Percentiles rank a stretch among this genome's conserved stretches.
phyloP scores from a whole-genome alignment of 371 early-diverging fungal genomes.

The Pancytospora philotis region DNA sequence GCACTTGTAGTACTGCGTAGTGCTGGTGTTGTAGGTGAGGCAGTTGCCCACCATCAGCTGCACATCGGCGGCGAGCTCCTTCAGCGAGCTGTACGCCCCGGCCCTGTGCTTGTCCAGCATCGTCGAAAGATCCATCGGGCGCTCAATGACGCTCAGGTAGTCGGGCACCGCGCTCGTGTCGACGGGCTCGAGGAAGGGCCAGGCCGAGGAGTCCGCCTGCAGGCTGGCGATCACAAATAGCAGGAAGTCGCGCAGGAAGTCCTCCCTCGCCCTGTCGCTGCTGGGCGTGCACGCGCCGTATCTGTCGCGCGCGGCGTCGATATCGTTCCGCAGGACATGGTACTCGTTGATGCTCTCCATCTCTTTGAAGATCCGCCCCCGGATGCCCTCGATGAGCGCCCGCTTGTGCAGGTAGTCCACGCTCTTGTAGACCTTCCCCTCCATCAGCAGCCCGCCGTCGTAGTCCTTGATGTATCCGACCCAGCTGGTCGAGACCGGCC shows the following conservation, averaged over 20 bases:
- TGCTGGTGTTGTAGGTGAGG: slow-evolving; percentile 68
- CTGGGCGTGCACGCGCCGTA: background rate
- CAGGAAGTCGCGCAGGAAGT: slow-evolving; percentile 63
- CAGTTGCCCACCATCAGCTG: slow-evolving; percentile 74
- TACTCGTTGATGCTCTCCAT: slow-evolving; percentile 37
- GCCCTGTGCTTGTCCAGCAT: slow-evolving; percentile 66
- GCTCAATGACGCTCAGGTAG: slow-evolving; percentile 83
- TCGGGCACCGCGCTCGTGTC: slow-evolving; percentile 71
- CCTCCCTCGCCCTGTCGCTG: slow-evolving; percentile 27
- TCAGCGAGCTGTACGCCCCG: slow-evolving; percentile 65
- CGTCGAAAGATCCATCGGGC: slow-evolving; percentile 86
- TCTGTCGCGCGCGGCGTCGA: slow-evolving; percentile 6
- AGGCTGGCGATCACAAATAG: slow-evolving; percentile 67
- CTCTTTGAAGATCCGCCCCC: slow-evolving; percentile 37
- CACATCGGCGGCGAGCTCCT: slow-evolving; percentile 68
- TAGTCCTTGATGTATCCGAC: slow-evolving; percentile 98
- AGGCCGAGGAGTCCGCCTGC: slow-evolving; percentile 68
- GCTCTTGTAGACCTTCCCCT: slow-evolving; percentile 54
- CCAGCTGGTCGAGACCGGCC: slow-evolving; percentile 86
- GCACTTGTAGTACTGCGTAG: slow-evolving; percentile 68
- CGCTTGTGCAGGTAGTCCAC: slow-evolving; percentile 54
- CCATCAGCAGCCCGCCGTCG: slow-evolving; percentile 94
- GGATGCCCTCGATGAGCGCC: slow-evolving; percentile 34
- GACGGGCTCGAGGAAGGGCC: slow-evolving; percentile 95
- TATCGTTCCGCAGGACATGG: slow-evolving; percentile 28